A percentile compares a stretch with the other conserved stretches of the same genome.
phyloP scores from a whole-genome alignment of 306 rosid species.

The Rosa chinensis region DNA sequence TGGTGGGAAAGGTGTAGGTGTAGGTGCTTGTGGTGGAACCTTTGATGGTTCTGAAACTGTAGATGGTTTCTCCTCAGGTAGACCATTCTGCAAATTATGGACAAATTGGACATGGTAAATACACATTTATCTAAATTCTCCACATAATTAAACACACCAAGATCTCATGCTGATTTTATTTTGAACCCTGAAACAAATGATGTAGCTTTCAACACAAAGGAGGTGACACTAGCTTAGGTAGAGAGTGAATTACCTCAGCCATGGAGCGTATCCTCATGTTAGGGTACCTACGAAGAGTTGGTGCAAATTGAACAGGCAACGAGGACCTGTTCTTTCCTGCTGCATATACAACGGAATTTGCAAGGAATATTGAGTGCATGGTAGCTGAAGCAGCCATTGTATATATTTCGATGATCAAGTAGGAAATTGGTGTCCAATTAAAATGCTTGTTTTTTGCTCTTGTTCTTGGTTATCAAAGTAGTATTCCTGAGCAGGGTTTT shows the following conservation, averaged over 20 bases:
- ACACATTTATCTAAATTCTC: too few species aligned
- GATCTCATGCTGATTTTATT: too few species aligned
- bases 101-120: background rate
- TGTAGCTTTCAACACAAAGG: too few species aligned
- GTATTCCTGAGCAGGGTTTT: background rate
- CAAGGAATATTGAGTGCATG: conserved; percentile 7
- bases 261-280: conserved; percentile 11
- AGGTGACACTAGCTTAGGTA: background rate
- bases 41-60: background rate
- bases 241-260: conserved; percentile 11
- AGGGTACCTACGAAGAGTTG: background rate
- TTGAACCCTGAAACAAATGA: too few species aligned
- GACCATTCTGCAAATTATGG: background rate
- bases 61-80: conserved; percentile 5
- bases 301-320: background rate
- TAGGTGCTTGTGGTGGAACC: background rate
- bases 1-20: background rate
- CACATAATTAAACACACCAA: too few species aligned
- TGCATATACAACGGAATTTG: conserved; percentile 3
- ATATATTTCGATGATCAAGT: background rate
- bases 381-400: conserved; percentile 17
- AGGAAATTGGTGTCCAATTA: background rate
- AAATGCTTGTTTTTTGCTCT: background rate
- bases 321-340: background rate
- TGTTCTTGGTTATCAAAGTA: background rate